These are phyloP conservation scores for Pseudocohnilembus persalinus DNA, from an alignment of 169 alveolate genomes.

Conservation along the genomic window DNA sequence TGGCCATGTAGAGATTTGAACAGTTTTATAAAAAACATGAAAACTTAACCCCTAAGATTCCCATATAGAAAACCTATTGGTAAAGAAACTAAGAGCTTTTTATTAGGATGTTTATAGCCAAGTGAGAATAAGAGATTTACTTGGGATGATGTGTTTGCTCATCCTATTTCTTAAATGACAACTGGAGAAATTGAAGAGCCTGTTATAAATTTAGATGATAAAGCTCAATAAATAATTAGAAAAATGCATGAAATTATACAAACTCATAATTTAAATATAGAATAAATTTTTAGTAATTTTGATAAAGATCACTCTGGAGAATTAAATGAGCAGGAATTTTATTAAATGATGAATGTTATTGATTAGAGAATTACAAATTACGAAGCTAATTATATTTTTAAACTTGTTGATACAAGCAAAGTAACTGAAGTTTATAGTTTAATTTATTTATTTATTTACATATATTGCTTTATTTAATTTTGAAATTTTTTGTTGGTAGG, in stretches of 20 bases:
- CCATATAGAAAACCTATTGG: constrained; percentile 38
- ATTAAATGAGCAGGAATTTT: constrained; percentile 33
- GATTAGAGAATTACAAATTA: constrained; percentile 30
- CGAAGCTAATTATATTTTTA: constrained; percentile 33
- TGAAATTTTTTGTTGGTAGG: too few relatives aligned
- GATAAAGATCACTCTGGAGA: constrained; percentile 39
- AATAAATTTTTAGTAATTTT: constrained; percentile 20
- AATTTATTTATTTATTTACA: too few relatives aligned
- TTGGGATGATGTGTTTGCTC: constrained; percentile 35
- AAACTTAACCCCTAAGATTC: constrained; percentile 29
- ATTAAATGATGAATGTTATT: constrained; percentile 10
- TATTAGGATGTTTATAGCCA: constrained; percentile 17
- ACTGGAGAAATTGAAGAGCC: constrained; percentile 15
- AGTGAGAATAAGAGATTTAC: constrained; percentile 33
- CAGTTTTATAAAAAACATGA: constrained; percentile 23
- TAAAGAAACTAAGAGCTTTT: constrained; percentile 11
- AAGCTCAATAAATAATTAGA: constrained; percentile 21
- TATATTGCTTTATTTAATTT: too few relatives aligned
- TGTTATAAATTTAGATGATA: background rate
- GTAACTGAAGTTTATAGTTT: background rate
- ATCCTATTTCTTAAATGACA: background rate
- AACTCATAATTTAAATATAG: constrained; percentile 28
- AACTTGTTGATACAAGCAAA: constrained; percentile 17
- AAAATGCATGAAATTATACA: constrained; percentile 32
- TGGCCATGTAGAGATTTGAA: constrained; percentile 44